Evolutionary conservation across 495 filamentous ascomycete species (phyloP).

Genomic region (Neurospora terricola): DNA sequence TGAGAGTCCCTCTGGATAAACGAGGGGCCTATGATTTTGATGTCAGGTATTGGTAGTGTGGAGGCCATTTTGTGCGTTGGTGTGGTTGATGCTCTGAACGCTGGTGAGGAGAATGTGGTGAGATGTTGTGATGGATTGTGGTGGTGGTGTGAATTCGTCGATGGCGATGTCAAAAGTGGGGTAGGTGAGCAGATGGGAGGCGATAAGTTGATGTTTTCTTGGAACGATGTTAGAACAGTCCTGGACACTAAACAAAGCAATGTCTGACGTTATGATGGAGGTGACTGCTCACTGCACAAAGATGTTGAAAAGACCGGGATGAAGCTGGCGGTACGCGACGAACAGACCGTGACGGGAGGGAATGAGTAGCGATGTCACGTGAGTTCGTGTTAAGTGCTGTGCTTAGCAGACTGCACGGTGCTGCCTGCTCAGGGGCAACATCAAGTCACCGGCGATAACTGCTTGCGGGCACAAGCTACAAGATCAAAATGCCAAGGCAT

Average conservation of each 20-base stretch:
- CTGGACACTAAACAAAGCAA: not conserved
- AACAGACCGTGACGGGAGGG: not conserved
- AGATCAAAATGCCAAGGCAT: not conserved
- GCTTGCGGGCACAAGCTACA: not conserved
- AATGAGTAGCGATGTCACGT: not conserved
- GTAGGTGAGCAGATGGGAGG: not conserved
- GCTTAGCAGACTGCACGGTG: not conserved
- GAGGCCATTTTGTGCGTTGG: not conserved
- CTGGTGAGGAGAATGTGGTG: not conserved
- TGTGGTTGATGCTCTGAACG: not conserved
- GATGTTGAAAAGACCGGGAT: not conserved
- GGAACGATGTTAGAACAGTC: not conserved
- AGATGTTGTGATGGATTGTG: not conserved
- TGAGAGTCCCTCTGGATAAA: not conserved
- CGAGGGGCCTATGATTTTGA: not conserved
- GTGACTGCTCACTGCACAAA: not conserved
- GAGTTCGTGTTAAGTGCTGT: not conserved
- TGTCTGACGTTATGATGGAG: not conserved
- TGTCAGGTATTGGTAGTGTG: not conserved
- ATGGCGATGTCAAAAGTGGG: not conserved
- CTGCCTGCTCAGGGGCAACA: not conserved
- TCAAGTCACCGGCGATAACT: not conserved
- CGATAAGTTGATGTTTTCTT: not conserved
- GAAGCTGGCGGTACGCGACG: not conserved
- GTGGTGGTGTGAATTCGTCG: not conserved